These are phyloP conservation scores for Lasiosphaeriaceae sp. DNA, from an alignment of 495 filamentous ascomycete genomes.

Conservation along the genomic window DNA sequence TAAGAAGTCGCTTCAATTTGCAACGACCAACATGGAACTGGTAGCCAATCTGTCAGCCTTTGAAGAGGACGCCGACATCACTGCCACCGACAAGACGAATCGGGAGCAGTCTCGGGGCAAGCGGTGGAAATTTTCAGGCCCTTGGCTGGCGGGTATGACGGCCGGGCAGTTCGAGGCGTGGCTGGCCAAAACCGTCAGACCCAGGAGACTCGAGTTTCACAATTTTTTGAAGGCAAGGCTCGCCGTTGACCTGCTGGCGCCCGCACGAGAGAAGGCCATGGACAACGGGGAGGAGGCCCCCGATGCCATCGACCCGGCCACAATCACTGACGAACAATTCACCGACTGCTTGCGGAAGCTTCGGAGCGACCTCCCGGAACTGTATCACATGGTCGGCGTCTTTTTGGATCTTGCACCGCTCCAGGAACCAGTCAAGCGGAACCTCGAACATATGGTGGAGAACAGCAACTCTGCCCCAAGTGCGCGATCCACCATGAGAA, in stretches of 20 bases:
- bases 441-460: not conserved
- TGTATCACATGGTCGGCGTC: conserved; percentile 45
- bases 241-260: conserved; percentile 41
- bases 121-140: conserved; percentile 74
- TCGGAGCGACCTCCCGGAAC: conserved; percentile 44
- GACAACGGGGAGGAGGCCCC: conserved; percentile 42
- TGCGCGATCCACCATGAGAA: conserved; percentile 10
- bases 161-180: conserved; percentile 68
- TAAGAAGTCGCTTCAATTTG: too few species aligned
- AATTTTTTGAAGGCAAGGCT: conserved; percentile 50
- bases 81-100: conserved; percentile 29
- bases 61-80: conserved; percentile 52
- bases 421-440: conserved; percentile 9
- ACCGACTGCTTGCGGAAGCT: conserved; percentile 56
- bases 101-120: conserved; percentile 31
- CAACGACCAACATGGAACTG: conserved; percentile 7
- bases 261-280: conserved; percentile 40
- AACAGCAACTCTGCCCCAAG: not conserved
- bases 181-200: conserved; percentile 57
- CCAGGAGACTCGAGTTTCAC: conserved; percentile 57
- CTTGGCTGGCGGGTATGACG: conserved; percentile 75
- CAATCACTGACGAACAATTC: conserved; percentile 60
- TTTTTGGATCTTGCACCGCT: conserved; percentile 56
- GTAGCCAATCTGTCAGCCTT: conserved; percentile 53
- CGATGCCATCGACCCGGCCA: conserved; percentile 21